Percentiles rank a stretch among this genome's conserved stretches.
Conservation (phyloP, 2,329 filamentous ascomycete genomes). For the Arthrobotrys sinensis region DNA sequence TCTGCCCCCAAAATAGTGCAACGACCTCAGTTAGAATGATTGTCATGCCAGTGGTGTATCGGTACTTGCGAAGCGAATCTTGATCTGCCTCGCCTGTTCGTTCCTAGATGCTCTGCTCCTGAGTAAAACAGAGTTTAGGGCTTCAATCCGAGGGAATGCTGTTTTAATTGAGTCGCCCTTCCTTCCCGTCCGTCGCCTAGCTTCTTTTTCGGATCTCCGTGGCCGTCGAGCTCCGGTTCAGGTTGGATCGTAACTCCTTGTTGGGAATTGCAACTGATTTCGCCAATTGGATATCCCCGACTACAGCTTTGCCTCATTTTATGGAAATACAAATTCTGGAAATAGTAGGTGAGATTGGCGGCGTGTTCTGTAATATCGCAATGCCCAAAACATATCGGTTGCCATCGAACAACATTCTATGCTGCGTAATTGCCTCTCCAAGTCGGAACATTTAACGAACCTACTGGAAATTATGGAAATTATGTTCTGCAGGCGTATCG, state of each 20-base stretch:
- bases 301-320: conserved; percentile 22
- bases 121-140: conserved; percentile 41
- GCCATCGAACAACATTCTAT: conserved; percentile 49
- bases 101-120: conserved; percentile 36
- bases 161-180: conserved; percentile 27
- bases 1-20: conserved; percentile 50
- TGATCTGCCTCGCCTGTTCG: conserved; percentile 30
- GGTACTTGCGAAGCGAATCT: conserved; percentile 43
- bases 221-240: conserved; percentile 60
- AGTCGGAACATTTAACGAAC: conserved; percentile 39
- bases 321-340: conserved; percentile 37
- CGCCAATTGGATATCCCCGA: conserved; percentile 20
- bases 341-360: conserved; percentile 45
- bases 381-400: conserved; percentile 48
- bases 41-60: conserved; percentile 34
- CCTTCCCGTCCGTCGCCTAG: conserved; percentile 58
- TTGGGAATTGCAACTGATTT: conserved; percentile 38
- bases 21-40: conserved; percentile 33
- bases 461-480: conserved; percentile 20
- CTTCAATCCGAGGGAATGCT: conserved; percentile 54
- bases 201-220: conserved; percentile 44
- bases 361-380: conserved; percentile 19
- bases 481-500: conserved; percentile 23
- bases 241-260: conserved; percentile 43
- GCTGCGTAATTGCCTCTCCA: conserved; percentile 40